Percentiles rank a stretch among this genome's conserved stretches.
Conservation (phyloP, 2,329 filamentous ascomycete genomes). For the Fusarium nelsonii region DNA sequence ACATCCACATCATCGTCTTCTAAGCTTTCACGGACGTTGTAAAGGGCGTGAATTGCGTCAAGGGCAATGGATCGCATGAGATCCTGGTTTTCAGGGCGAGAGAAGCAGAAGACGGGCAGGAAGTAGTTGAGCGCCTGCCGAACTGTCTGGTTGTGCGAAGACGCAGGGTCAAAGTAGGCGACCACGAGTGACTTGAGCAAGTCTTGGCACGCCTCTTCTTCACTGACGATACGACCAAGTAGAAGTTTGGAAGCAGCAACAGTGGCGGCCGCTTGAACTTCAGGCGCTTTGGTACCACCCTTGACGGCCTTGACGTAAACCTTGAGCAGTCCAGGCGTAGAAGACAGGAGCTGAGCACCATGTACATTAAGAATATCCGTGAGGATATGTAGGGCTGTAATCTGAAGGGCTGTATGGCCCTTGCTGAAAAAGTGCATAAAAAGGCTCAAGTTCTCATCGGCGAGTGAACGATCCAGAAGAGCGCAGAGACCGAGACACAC, state of each 20-base stretch:
- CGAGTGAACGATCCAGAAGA: slow-evolving; percentile 89
- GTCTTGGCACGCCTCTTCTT: slow-evolving; percentile 74
- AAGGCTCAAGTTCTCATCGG: slow-evolving; percentile 89
- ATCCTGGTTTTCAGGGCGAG: slow-evolving; percentile 82
- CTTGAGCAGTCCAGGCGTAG: slow-evolving; percentile 79
- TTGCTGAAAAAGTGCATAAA: slow-evolving; percentile 98
- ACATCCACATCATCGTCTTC: slow-evolving; percentile 83
- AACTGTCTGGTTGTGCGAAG: slow-evolving; percentile 81
- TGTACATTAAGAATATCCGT: slow-evolving; percentile 94
- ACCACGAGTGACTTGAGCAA: slow-evolving; percentile 88
- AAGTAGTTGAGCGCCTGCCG: slow-evolving; percentile 93
- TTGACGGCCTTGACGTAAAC: slow-evolving; percentile 87
- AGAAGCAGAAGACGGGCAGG: slow-evolving; percentile 93
- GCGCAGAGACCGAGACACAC: slow-evolving; percentile 92
- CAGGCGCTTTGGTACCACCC: slow-evolving; percentile 73
- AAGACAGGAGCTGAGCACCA: slow-evolving; percentile 79
- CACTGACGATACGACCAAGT: slow-evolving; percentile 81
- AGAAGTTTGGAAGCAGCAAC: slow-evolving; percentile 88
- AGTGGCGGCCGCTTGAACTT: slow-evolving; percentile 84
- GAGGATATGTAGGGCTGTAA: slow-evolving; percentile 90
- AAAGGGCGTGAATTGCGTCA: slow-evolving; percentile 79
- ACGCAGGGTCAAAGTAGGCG: slow-evolving; percentile 90
- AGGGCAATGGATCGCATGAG: slow-evolving; percentile 82
- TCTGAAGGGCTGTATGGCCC: slow-evolving; percentile 89
- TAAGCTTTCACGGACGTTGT: slow-evolving; percentile 76